Evolutionary conservation across 306 rosid genomes (phyloP), one percentile per base, ranked within the genome.

Genomic region (Quercus variabilis): DNA sequence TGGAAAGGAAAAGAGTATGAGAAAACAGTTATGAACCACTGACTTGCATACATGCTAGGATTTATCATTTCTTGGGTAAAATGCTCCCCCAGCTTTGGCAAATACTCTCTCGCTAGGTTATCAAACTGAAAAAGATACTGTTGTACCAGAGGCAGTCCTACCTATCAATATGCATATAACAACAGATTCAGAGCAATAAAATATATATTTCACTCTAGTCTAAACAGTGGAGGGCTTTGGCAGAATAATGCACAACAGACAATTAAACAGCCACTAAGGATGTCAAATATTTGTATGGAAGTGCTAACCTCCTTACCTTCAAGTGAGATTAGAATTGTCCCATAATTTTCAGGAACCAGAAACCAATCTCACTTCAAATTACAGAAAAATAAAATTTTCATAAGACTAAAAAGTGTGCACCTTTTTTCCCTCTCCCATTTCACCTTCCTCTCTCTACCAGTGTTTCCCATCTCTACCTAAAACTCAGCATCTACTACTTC

Each of bases 41-140:
- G 99, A 85, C 99, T 95, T 60, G 97, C 99, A 73, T 95, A 95
- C 99, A 95, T 95, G 91, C 98, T 95, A 63, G 99, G 99, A 87
- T 93, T 93, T 83, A 95, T 91, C 98, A 91, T 88, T 86, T 95
- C 99, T 20, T 64, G 73, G 6, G 92, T 77, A 85, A 91, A 93
- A 86, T 95, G 99, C 79, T 93, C 98, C 65, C 99, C 98, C 59
- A 95, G 77, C 87, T 89, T 93, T 0, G 99, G 98, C 79, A 95
- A 80, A 84, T 78, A 83, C 89, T 95, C 98, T 79, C 80, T 85
- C 76, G 89, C 93, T 83, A 93, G 77, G 80, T 73, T 83, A 26
- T 93, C 97, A 54, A 93, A 89, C 85, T 93, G 96, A 89, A 76
- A 95, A 67, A 95, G 90, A 85, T 95, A 93, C 81, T 91, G 99